These are phyloP conservation scores for Rhizophlyctis rosea DNA, from an alignment of 192 early-diverging fungal species.

Conservation along the genomic window DNA sequence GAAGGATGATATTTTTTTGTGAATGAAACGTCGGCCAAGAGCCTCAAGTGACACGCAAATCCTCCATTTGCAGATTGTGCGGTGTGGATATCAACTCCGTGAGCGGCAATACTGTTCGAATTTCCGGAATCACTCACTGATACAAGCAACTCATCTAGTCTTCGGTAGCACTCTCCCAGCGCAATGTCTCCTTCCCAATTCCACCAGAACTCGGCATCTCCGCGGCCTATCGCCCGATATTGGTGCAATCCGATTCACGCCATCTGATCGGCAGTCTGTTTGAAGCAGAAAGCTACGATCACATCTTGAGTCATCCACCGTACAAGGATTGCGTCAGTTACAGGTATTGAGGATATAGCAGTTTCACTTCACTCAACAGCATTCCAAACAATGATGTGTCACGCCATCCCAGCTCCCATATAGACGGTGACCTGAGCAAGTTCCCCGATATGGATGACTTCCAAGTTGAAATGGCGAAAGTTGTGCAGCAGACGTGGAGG, in stretches of 20 bases:
- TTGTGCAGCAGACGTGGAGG: constrained; percentile 67
- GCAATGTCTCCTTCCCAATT: constrained; percentile 82
- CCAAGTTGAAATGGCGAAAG: constrained; percentile 65
- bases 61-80: constrained; percentile 46
- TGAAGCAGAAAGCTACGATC: constrained; percentile 74
- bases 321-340: constrained; percentile 85
- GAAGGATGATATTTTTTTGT: too few relatives aligned
- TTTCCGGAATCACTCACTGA: too few relatives aligned
- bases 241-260: constrained; percentile 81
- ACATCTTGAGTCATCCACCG: constrained; percentile 85
- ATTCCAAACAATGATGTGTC: too few relatives aligned
- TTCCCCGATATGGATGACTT: constrained; percentile 77
- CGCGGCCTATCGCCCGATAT: constrained; percentile 76
- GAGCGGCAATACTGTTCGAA: too few relatives aligned
- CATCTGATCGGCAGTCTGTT: constrained; percentile 63
- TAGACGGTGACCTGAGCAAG: constrained; percentile 83
- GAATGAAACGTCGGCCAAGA: too few relatives aligned
- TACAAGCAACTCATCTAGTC: too few relatives aligned
- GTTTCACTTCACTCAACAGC: too few relatives aligned
- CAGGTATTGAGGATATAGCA: constrained; percentile 14
- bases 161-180: constrained; percentile 75
- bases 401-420: constrained; percentile 52
- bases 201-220: constrained; percentile 58
- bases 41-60: background rate
- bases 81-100: constrained; percentile 91